A percentile compares a stretch with the other conserved stretches of the same genome.
Evolutionary conservation across 257 asterid genomes (phyloP).

Genomic region (Jacaranda copaia): DNA sequence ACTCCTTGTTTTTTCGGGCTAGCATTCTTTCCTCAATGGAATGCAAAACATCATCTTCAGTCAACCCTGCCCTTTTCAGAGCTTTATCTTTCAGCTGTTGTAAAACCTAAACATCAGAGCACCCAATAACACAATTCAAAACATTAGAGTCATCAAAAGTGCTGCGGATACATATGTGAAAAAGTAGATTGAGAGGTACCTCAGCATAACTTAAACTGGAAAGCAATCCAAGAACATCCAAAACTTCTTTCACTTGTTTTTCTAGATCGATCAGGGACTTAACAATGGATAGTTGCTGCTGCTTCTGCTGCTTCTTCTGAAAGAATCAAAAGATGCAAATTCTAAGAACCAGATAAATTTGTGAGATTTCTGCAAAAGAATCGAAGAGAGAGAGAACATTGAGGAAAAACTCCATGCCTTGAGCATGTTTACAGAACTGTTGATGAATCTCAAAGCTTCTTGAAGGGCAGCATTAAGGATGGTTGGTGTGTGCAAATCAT

Average conservation of each 20-base stretch:
- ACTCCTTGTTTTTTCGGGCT: slow-evolving; percentile 72
- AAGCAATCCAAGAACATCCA: slow-evolving; percentile 49
- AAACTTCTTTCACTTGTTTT: slow-evolving; percentile 44
- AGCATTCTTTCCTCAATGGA: slow-evolving; percentile 65
- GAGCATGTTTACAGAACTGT: slow-evolving; percentile 54
- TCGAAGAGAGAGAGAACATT: slow-evolving; percentile 8
- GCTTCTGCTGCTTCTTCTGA: slow-evolving; percentile 54
- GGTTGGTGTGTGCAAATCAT: slow-evolving; percentile 85
- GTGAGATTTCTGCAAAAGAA: not conserved
- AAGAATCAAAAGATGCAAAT: slow-evolving; percentile 29
- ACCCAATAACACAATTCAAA: not conserved
- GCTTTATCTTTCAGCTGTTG: slow-evolving; percentile 86
- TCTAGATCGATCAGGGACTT: slow-evolving; percentile 44
- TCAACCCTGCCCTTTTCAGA: slow-evolving; percentile 66
- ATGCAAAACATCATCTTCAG: slow-evolving; percentile 62
- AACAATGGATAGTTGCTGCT: slow-evolving; percentile 41
- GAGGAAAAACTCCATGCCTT: slow-evolving; percentile 53
- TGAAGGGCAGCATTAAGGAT: slow-evolving; percentile 67
- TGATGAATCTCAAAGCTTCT: slow-evolving; percentile 69
- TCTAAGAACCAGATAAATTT: slow-evolving; percentile 40
- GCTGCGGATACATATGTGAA: not conserved
- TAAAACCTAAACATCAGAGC: slow-evolving; percentile 58
- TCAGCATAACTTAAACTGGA: slow-evolving; percentile 42
- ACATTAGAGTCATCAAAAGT: not conserved
- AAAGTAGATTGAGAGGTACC: slow-evolving; percentile 37